Base-by-base conservation (phyloP, 2,329 filamentous ascomycete species). In the Whalleya microplaca region DNA sequence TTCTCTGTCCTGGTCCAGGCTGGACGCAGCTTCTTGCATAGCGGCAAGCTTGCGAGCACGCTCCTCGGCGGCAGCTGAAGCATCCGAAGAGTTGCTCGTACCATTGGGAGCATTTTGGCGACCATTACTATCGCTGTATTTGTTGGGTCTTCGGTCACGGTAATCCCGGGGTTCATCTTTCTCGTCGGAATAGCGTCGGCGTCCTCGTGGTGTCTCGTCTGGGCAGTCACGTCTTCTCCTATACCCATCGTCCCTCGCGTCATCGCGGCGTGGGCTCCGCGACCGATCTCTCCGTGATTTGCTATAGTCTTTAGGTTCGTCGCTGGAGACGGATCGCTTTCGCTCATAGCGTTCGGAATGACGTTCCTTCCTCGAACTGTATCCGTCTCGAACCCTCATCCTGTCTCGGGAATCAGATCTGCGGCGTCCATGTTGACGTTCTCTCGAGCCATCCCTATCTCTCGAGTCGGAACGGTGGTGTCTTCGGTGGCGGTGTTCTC, bases 11-110 rank as follows among this genome's bases (percentile, higher is more conserved):
- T 78, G 70, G 65, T 94, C 90, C 46, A 96, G 77, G 10, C 88
- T 84, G 1, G 80, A 81, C 3, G 89, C 89, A 23, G 86, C 87
- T 18, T 82, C 81, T 70, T 90, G 88, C 89, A 92, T 92, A 8
- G 85, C 87, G 16, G 86, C 88, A 18, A 92, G 74, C 69, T 86
- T 90, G 21, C 82, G 81, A 12, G 86, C 85, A n/a, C 81, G 80
- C 59, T 89, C 86, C 20, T 84, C 82, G 3, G 63, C 59, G 1
- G 63, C 59, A 1, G 61, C 66, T 1, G 52, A 45, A 6, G 58
- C 48, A 32, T 61, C 51, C 10, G 62, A 52, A 7, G 56, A 42
- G 27, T 21, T 41, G 5, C 46, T 52, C 12, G 64, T 59, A 8
- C 66, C 66, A 10, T 54, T 60, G 12, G 54, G 40, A 2, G 57